These are phyloP conservation scores for Edaphochlamys debaryana DNA, from an alignment of 139 green algal species.

Conservation along the genomic window DNA sequence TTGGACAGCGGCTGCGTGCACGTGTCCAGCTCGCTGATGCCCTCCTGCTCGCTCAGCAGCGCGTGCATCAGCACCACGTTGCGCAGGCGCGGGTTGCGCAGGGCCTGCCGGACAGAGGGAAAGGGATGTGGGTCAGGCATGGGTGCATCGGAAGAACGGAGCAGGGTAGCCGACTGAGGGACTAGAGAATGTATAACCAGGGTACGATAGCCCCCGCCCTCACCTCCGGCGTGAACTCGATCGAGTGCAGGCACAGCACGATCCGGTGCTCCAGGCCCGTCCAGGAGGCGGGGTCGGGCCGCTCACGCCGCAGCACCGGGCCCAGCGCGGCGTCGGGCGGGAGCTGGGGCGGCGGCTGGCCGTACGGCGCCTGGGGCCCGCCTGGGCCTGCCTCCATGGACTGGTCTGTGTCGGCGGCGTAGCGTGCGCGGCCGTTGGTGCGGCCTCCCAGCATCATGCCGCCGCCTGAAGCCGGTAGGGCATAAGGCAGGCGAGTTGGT, in stretches of 20 bases:
- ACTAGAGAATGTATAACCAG: no score
- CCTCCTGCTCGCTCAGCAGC: slow-evolving; percentile 21
- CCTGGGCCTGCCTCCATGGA: background rate
- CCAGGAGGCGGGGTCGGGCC: slow-evolving; percentile 14
- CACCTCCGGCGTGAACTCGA: background rate
- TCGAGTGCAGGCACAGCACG: slow-evolving; percentile 26
- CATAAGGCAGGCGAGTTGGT: background rate
- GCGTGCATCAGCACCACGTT: slow-evolving; percentile 45
- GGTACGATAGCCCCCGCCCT: background rate
- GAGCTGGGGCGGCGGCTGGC: slow-evolving; percentile 3
- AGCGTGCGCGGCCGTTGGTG: background rate
- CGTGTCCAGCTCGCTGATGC: slow-evolving; percentile 44
- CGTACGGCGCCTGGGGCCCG: background rate
- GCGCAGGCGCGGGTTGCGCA: slow-evolving; percentile 9
- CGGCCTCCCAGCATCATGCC: slow-evolving; percentile 18
- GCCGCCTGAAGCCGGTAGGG: background rate
- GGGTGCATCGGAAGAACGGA: no score
- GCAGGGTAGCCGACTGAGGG: no score
- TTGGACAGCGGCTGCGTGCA: slow-evolving; percentile 37
- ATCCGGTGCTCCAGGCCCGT: background rate
- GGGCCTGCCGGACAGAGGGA: background rate
- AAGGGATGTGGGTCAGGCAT: background rate
- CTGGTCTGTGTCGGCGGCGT: slow-evolving; percentile 15
- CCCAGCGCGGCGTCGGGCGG: background rate
- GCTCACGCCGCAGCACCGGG: slow-evolving; percentile 23